These are phyloP conservation scores for Solanum hybrid DNA, from an alignment of 305 asterid species.

Conservation along the genomic window DNA sequence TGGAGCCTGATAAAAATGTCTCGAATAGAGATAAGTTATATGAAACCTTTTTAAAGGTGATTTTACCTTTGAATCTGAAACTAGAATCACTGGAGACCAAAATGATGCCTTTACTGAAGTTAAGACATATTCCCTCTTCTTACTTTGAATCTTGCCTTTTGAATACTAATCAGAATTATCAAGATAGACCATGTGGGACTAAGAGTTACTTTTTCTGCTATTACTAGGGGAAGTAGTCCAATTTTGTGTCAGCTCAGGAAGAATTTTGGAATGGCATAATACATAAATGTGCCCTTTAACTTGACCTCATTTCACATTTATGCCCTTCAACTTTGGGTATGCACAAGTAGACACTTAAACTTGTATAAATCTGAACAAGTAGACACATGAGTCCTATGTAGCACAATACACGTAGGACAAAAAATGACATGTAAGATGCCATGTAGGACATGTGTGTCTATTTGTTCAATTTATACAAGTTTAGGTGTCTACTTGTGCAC, in stretches of 20 bases:
- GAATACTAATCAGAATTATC: not conserved
- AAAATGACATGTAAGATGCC: too few species aligned
- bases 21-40: not conserved
- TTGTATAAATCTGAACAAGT: too few species aligned
- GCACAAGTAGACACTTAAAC: too few species aligned
- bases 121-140: not conserved
- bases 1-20: not conserved
- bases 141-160: not conserved
- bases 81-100: not conserved
- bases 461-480: too few species aligned
- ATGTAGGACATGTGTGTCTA: too few species aligned
- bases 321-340: too few species aligned
- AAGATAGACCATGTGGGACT: not conserved
- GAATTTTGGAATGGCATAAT: not conserved
- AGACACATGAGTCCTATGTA: accelerated
- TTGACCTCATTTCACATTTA: too few species aligned
- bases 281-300: too few species aligned
- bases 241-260: not conserved
- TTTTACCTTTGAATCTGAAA: not conserved
- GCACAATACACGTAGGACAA: too few species aligned
- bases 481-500: too few species aligned
- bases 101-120: not conserved
- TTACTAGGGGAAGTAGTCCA: not conserved
- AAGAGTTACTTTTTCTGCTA: not conserved
- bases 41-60: not conserved